Conservation (phyloP, 495 filamentous ascomycete species). For the Penicillium diatomitis region DNA sequence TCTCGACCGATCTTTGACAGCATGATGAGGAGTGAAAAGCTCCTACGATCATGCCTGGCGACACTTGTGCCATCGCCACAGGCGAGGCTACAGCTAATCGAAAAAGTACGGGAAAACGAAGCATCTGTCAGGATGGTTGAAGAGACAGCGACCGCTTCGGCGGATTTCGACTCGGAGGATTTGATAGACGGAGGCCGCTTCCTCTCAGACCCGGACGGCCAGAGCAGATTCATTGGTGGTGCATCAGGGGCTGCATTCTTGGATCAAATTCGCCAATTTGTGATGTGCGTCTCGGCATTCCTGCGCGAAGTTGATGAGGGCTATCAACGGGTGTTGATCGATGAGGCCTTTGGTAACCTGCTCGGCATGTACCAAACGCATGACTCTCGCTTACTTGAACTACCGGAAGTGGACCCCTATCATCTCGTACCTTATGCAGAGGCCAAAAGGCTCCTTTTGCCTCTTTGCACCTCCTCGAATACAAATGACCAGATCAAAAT, state of each 20-base stretch:
- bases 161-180: not conserved
- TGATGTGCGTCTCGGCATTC: not conserved
- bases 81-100: not conserved
- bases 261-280: slow-evolving; percentile 1
- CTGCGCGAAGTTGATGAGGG: not conserved
- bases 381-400: not conserved
- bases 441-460: not conserved
- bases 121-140: not conserved
- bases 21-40: not conserved
- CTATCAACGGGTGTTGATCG: not conserved
- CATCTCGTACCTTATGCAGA: not conserved
- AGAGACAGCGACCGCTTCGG: not conserved
- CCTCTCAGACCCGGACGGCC: not conserved
- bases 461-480: not conserved
- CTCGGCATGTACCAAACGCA: not conserved
- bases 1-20: not conserved
- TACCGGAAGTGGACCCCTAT: not conserved
- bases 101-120: not conserved
- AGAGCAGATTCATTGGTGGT: not conserved
- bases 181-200: slow-evolving; percentile 1
- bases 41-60: not conserved
- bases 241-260: slow-evolving; percentile 1
- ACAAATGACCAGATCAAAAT: not conserved
- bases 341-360: not conserved
- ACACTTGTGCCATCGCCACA: not conserved